phyloP scores from a whole-genome alignment of 805 yeast species.

The Yamadazyma kitorensis region DNA sequence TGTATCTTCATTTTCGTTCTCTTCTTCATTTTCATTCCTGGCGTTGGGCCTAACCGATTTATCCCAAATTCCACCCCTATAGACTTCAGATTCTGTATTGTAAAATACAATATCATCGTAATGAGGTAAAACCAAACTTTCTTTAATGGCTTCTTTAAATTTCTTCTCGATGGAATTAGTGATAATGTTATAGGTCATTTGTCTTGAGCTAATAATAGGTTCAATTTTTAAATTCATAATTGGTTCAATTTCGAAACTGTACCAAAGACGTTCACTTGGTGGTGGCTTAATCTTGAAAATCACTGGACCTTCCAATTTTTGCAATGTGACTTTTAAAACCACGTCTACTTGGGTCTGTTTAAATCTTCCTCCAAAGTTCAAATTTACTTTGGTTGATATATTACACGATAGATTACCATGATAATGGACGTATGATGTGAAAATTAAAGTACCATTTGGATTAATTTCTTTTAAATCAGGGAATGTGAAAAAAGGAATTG shows the following conservation, averaged over 20 bases:
- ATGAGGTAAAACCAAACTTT: slow-evolving; percentile 77
- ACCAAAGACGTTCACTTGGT: slow-evolving; percentile 91
- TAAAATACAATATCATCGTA: slow-evolving; percentile 85
- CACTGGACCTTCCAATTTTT: slow-evolving; percentile 70
- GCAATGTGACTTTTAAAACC: slow-evolving; percentile 64
- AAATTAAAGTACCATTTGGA: slow-evolving; percentile 73
- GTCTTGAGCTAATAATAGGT: slow-evolving; percentile 87
- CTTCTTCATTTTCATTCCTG: slow-evolving; percentile 1
- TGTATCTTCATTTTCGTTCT: background rate
- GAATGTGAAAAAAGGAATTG: slow-evolving; percentile 76
- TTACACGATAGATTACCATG: slow-evolving; percentile 74
- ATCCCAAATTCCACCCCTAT: slow-evolving; percentile 95
- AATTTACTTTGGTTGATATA: slow-evolving; percentile 74
- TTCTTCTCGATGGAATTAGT: slow-evolving; percentile 78
- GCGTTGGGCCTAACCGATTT: slow-evolving; percentile 18
- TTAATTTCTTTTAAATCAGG: slow-evolving; percentile 67
- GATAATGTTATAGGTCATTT: slow-evolving; percentile 71
- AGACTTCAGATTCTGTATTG: slow-evolving; percentile 63
- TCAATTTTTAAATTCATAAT: slow-evolving; percentile 71
- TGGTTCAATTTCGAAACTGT: slow-evolving; percentile 79
- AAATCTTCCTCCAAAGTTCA: slow-evolving; percentile 70
- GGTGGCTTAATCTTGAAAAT: slow-evolving; percentile 76
- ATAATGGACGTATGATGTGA: slow-evolving; percentile 63
- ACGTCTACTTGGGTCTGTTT: slow-evolving; percentile 74
- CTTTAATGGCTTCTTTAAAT: slow-evolving; percentile 74